Evolutionary conservation across 2,329 filamentous ascomycete genomes (phyloP), one percentile per base, ranked within the genome.

Genomic region (Didymella segeticola): DNA sequence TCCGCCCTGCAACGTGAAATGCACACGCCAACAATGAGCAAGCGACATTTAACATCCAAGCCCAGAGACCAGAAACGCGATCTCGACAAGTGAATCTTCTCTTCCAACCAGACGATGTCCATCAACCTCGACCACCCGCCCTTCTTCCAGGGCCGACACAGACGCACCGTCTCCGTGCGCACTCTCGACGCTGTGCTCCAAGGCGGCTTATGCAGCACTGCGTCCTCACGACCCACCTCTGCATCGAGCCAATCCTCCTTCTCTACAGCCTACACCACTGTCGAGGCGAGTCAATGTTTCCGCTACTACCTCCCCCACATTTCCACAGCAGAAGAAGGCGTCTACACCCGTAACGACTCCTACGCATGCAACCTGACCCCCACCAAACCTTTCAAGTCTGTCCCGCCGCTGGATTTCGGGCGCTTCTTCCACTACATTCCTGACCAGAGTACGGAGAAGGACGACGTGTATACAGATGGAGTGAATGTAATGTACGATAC

Each of bases 121-220:
- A n/a, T 19, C 0, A n/a, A 19, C 5, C 25, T 30, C 43, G 6
- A 6, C 7, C 30, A 17, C 23, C 22, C 22, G 3, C 11, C 31
- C 2, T 46, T 15, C 25, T 33, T 14, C 15, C 22, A 9, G 15
- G 4, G 22, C 10, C 33, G 19, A 9, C 45, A 37, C 39, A 37
- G n/a, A 4, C 33, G 12, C 27, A 22, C 41, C 15, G 5, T 17
- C 12, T 33, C 45, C 22, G 5, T 36, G 22, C 38, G 4, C 14
- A 30, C 19, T 20, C 47, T 37, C 25, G 17, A 25, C 37, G 25
- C 23, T 27, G 19, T 31, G 38, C 57, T 46, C 38, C 57, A 61
- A 37, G 66, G 19, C 29, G 49, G 46, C 26, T 58, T 47, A 33
- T 69, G 58, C 37, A 14, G 58, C 41, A 56, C 62, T 37, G 67